Percentiles rank a stretch among this genome's conserved stretches.
phyloP scores from a whole-genome alignment of 805 yeast species.

The Yarrowia divulgata region DNA sequence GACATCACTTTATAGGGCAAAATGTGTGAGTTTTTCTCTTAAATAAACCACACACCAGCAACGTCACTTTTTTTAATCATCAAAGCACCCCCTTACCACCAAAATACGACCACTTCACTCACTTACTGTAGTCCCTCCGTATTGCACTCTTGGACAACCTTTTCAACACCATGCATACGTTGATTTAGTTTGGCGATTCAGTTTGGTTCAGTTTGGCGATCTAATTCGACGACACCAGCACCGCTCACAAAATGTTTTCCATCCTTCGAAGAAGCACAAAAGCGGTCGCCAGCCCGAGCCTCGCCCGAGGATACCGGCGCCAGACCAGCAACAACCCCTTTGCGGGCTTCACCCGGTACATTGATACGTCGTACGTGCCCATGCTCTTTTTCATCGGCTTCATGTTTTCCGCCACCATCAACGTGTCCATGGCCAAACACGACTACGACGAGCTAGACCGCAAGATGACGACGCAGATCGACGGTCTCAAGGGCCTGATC shows the following conservation, averaged over 20 bases:
- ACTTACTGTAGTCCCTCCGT: too few species aligned
- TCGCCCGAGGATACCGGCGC: slow-evolving; percentile 4
- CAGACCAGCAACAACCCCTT: slow-evolving; percentile 30
- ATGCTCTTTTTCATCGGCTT: slow-evolving; percentile 55
- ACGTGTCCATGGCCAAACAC: slow-evolving; percentile 55
- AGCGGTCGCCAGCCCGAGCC: not conserved
- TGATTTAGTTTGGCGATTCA: too few species aligned
- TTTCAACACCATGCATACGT: too few species aligned
- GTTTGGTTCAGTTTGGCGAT: too few species aligned
- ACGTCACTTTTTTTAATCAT: too few species aligned
- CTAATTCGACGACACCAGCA: too few species aligned
- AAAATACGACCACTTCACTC: too few species aligned
- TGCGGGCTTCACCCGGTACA: slow-evolving; percentile 12
- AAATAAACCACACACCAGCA: too few species aligned
- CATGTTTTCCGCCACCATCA: slow-evolving; percentile 58
- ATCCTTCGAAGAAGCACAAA: slow-evolving; percentile 17
- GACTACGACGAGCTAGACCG: slow-evolving; percentile 54
- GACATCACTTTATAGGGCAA: too few species aligned
- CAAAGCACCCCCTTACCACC: too few species aligned
- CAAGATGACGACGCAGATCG: slow-evolving; percentile 52
- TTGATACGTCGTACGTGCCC: slow-evolving; percentile 49
- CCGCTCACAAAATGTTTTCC: not conserved
- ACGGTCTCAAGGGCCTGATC: slow-evolving; percentile 53
- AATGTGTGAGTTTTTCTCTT: too few species aligned
- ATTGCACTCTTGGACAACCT: too few species aligned